Evolutionary conservation across 768 basidiomycete genomes (phyloP), one percentile per base, ranked within the genome.

Genomic region (Boletus eberwhitei): DNA sequence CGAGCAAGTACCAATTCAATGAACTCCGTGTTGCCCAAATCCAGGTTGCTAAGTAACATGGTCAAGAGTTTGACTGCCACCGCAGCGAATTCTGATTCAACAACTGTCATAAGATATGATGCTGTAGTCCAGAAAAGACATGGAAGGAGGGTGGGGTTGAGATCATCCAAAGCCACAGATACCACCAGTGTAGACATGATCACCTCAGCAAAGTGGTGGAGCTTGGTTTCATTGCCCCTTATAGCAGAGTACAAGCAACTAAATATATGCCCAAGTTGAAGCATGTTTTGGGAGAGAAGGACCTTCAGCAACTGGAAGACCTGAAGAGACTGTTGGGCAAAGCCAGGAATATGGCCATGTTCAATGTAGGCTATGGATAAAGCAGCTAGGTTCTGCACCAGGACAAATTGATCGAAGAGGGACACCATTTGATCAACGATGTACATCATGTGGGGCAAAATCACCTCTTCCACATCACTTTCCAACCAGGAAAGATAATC

Each of bases 281-380:
- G n/a, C 69, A 90, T 87, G 9, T 78, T 72, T 53, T 85, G 81
- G 48, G 83, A 85, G 38, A 92, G 79, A 26, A 79, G 75, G 0
- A 92, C 88, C 65, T 84, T 81, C 21, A 97, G 75, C 1, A 88
- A 82, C 36, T 92, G 85, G 72, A 91, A 93, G n/a, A 93, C 77
- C 67, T 97, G 94, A 55, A 96, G 75, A 12, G 93, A 95, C 32
- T 93, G 82, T 73, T 90, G 91, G 3, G 95, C 93, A n/a, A 86
- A 84, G 37, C 85, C 84, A 43, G 92, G 84, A 57, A 93, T 91
- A 16, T 90, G 88, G 64, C 93, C 95, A 2, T 86, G 78, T 13
- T 92, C 93, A 6, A 91, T 87, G 87, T 95, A 97, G 29, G 77
- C 73, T 53, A 97, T 72, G 9, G 90, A 88, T 32, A 93, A 59